phyloP scores from a whole-genome alignment of 306 rosid species.

The Sphenostylis stenocarpa region DNA sequence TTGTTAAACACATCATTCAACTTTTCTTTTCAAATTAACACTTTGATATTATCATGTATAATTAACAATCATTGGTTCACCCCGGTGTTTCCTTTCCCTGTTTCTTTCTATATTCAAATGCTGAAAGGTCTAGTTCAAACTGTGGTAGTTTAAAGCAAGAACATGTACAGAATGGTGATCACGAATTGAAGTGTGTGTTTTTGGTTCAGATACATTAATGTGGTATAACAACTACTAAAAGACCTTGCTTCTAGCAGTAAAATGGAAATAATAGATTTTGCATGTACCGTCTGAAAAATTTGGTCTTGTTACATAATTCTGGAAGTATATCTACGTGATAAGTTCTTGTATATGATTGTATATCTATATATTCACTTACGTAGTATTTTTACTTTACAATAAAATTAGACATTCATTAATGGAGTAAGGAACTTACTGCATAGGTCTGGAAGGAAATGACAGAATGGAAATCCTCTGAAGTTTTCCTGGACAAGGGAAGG shows the following conservation, averaged over 20 bases:
- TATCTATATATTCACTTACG: background rate
- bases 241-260: background rate
- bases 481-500: constrained; percentile 61
- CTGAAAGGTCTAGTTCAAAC: constrained; percentile 5
- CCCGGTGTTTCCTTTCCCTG: background rate
- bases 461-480: constrained; percentile 78
- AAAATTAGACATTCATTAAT: background rate
- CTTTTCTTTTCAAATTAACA: background rate
- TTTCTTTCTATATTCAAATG: background rate
- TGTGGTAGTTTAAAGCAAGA: background rate
- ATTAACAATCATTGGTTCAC: background rate
- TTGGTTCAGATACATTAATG: constrained; percentile 10
- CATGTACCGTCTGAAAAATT: background rate
- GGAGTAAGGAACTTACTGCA: constrained; percentile 61
- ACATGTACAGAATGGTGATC: background rate
- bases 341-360: background rate
- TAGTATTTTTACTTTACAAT: background rate
- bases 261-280: background rate
- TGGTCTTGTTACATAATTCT: background rate
- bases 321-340: background rate
- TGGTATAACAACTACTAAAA: constrained; percentile 11
- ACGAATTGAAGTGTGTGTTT: background rate
- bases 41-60: background rate
- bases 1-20: background rate
- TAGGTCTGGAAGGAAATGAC: constrained; percentile 78